phyloP scores from a whole-genome alignment of 2,329 filamentous ascomycete genomes.

The Alternaria tenuissima region DNA sequence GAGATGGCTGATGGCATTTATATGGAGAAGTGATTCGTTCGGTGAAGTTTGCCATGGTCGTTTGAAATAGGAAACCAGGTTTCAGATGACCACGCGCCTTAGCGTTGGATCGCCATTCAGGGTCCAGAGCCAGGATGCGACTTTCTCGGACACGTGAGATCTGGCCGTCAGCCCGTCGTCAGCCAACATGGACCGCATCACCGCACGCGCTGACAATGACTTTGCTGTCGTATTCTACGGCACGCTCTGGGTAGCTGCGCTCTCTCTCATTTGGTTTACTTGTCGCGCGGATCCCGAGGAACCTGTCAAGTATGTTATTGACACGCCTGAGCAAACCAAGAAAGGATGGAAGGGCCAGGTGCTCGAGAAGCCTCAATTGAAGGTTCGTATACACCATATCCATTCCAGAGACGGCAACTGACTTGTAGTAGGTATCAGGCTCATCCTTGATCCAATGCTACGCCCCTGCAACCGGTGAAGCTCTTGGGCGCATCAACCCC shows the following conservation, averaged over 20 bases:
- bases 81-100: constrained; percentile 30
- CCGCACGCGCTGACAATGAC: constrained; percentile 34
- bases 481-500: constrained; percentile 81
- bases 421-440: constrained; percentile 60
- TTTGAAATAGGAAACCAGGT: not conserved
- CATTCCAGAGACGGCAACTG: not conserved
- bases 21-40: constrained; percentile 6
- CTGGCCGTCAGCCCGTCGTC: constrained; percentile 11
- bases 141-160: constrained; percentile 12
- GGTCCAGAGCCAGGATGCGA: constrained; percentile 11
- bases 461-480: constrained; percentile 85
- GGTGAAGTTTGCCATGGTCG: constrained; percentile 2
- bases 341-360: constrained; percentile 62
- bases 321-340: constrained; percentile 67
- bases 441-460: constrained; percentile 81
- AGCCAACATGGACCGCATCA: constrained; percentile 38
- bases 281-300: constrained; percentile 49
- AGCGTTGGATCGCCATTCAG: constrained; percentile 9
- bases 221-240: constrained; percentile 27
- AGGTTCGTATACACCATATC: constrained; percentile 50
- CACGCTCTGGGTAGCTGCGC: constrained; percentile 32
- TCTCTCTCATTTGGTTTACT: constrained; percentile 34
- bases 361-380: constrained; percentile 68
- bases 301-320: constrained; percentile 67
- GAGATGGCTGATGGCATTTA: not conserved